Evolutionary conservation across 495 filamentous ascomycete genomes (phyloP), one percentile per base, ranked within the genome.

Genomic region (Terfezia boudieri): DNA sequence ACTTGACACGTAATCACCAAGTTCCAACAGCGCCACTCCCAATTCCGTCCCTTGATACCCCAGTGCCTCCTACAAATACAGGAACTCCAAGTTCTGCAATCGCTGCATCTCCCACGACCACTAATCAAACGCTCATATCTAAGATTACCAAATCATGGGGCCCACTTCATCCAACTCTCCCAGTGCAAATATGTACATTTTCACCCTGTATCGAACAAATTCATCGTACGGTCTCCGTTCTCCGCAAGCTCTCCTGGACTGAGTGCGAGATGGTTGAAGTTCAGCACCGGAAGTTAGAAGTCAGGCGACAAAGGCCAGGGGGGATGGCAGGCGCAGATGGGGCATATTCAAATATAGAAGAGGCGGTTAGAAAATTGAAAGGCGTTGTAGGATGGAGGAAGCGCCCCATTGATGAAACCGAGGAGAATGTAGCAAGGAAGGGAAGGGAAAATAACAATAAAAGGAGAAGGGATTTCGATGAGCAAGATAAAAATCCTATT

Each of bases 171-270:
- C 78, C 83, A 0, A 70, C 70, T 6, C 68, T 73, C 32, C 69
- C 84, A 2, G 75, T 77, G 17, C 74, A 86, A 57, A 70, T 98
- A 57, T 98, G 90, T 68, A 89, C 88, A 2, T 98, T 98, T 70
- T 87, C 82, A 8, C 90, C 90, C 0, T 98, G 90, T 66, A 87
- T 98, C 61, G 90, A 98, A 68, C 90, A 98, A 67, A 88, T 88
- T n/a, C 82, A 82, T 36, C 75, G 77, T 38, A 95, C 92, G 0
- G 77, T 94, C 52, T 77, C 82, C 46, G 71, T 74, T 1, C 74
- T 98, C 63, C 81, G 87, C 43, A 72, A 79, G 35, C 69, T 83
- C 3, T 83, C 82, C 55, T 98, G 90, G 92, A 71, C 88, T n/a
- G 77, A n/a, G n/a, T n/a, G n/a, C n/a, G n/a, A n/a, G n/a, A n/a